Conservation (phyloP, 106 monocot genomes). For the Phalaenopsis aphrodite region DNA sequence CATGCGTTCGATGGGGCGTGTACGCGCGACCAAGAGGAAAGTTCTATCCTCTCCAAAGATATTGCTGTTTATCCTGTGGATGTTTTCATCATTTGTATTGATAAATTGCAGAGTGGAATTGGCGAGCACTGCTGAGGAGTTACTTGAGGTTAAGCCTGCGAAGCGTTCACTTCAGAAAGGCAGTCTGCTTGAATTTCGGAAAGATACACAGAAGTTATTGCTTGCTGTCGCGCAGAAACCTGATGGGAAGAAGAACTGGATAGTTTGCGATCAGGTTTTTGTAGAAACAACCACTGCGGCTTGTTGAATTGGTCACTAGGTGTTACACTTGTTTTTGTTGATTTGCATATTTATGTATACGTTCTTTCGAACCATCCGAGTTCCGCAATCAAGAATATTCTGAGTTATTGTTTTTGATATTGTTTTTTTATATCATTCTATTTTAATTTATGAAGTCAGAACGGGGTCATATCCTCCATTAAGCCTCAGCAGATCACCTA, state of each 20-base stretch:
- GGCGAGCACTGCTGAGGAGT: conserved; percentile 37
- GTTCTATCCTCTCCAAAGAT: neutral
- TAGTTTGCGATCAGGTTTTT: conserved; percentile 93
- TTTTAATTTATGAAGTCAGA: conserved; percentile 41
- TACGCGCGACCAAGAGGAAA: conserved; percentile 20
- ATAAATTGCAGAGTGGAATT: conserved; percentile 38
- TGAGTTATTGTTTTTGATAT: neutral
- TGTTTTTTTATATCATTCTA: neutral
- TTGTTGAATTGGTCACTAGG: conserved; percentile 46
- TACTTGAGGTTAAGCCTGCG: conserved; percentile 43
- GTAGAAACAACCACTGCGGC: conserved; percentile 27
- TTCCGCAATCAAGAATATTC: neutral
- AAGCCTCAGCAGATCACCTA: conserved; percentile 91
- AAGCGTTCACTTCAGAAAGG: conserved; percentile 72
- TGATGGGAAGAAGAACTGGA: conserved; percentile 99
- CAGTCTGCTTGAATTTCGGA: conserved; percentile 75
- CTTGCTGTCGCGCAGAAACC: conserved; percentile 85
- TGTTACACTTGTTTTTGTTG: conserved; percentile 16
- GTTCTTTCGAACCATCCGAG: neutral
- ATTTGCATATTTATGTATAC: neutral
- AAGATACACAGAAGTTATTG: conserved; percentile 77
- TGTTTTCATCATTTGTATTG: neutral
- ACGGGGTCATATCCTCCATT: conserved; percentile 76
- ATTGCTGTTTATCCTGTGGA: neutral
- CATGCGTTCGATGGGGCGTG: conserved; percentile 22